Percentiles rank a stretch among this genome's conserved stretches.
Conservation (phyloP, 208 protist genomes). For the Angomonas ambiguus region DNA sequence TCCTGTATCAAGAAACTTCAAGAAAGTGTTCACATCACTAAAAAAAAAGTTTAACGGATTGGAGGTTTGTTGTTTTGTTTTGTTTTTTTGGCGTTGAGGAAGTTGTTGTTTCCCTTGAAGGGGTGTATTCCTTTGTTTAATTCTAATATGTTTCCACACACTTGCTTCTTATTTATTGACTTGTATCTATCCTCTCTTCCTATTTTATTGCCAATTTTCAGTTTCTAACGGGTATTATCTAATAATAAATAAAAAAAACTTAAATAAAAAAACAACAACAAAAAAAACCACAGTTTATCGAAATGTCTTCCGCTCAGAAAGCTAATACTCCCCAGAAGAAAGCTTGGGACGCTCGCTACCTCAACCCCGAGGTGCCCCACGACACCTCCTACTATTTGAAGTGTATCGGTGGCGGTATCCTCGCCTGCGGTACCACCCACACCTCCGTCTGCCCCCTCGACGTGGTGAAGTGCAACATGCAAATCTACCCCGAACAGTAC, state of each 20-base stretch:
- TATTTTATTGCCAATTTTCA: too few species aligned
- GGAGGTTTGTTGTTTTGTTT: too few species aligned
- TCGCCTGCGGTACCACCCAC: constrained; percentile 95
- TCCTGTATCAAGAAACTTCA: too few species aligned
- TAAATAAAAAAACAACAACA: constrained; percentile 6
- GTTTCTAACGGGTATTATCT: too few species aligned
- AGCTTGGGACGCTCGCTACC: constrained; percentile 70
- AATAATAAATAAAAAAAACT: neutral
- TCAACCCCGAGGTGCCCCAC: constrained; percentile 62
- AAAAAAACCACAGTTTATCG: neutral
- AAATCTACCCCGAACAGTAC: constrained; percentile 89
- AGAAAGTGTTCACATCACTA: too few species aligned
- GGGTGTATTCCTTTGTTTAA: too few species aligned
- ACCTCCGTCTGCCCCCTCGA: constrained; percentile 93
- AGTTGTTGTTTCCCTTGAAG: too few species aligned
- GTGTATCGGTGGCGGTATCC: constrained; percentile 90
- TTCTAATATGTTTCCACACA: too few species aligned
- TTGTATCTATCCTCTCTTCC: too few species aligned
- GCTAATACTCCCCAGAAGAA: constrained; percentile 17
- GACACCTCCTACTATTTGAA: constrained; percentile 89
- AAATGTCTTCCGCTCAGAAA: constrained; percentile 1
- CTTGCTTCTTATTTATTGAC: too few species aligned
- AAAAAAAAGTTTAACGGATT: too few species aligned
- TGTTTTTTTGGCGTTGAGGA: too few species aligned
- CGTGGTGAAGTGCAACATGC: constrained; percentile 96